phyloP scores from a whole-genome alignment of 2,329 filamentous ascomycete genomes.

The Chaetomium sp. region DNA sequence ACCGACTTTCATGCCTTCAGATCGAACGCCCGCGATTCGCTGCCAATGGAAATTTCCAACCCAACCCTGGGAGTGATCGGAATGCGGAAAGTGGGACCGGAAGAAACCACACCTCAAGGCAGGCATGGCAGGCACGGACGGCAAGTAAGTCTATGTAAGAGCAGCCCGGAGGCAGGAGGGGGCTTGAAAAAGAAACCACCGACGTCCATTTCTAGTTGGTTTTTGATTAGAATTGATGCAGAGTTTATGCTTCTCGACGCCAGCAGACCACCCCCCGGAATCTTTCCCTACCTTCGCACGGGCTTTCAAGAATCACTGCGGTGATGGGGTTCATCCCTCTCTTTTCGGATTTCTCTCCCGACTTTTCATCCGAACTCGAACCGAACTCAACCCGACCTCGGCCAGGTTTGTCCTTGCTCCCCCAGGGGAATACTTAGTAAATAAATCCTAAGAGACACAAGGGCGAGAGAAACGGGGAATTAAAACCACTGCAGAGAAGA shows the following conservation, averaged over 20 bases:
- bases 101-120: background rate
- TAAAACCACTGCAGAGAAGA: background rate
- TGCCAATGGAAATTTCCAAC: background rate
- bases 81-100: background rate
- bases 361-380: background rate
- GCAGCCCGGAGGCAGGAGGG: background rate
- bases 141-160: background rate
- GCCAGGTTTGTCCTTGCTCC: background rate
- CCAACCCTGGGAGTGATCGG: background rate
- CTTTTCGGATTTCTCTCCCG: background rate
- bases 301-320: background rate
- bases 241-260: background rate
- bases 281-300: background rate
- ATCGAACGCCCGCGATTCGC: constrained; percentile 9
- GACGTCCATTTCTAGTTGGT: background rate
- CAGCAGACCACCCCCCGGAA: background rate
- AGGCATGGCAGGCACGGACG: background rate
- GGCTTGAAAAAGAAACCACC: background rate
- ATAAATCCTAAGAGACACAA: background rate
- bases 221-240: background rate
- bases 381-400: background rate
- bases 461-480: background rate
- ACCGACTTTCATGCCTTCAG: constrained; percentile 11
- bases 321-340: background rate
- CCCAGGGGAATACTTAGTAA: background rate